These are phyloP conservation scores for Actinomucor elegans DNA, from an alignment of 371 early-diverging fungal genomes.

Conservation along the genomic window DNA sequence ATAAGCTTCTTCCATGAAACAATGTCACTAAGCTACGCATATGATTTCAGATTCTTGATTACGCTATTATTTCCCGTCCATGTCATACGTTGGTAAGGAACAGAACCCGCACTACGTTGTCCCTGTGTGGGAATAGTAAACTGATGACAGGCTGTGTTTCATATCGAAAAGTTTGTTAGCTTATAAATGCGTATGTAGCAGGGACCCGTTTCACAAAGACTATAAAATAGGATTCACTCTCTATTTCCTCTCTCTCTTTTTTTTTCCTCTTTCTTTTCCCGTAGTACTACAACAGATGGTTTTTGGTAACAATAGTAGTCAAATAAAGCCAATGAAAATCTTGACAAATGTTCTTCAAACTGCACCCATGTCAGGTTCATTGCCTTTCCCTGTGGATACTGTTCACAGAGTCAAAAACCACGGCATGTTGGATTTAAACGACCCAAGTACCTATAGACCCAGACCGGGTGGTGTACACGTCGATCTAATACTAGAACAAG, in stretches of 20 bases:
- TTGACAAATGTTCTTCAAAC: background rate
- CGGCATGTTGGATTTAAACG: constrained; percentile 1
- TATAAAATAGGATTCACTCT: background rate
- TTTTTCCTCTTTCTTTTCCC: background rate
- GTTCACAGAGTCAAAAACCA: background rate
- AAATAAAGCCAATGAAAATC: background rate
- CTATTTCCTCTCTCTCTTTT: background rate
- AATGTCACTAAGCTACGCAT: no score
- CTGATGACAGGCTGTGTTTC: constrained; percentile 3
- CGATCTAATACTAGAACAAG: constrained; percentile 14
- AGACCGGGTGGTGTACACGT: constrained; percentile 9
- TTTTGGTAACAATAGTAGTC: background rate
- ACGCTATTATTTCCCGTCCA: no score
- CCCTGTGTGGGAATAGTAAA: no score
- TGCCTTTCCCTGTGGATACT: constrained; percentile 7
- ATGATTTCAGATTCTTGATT: no score
- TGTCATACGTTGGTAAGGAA: no score
- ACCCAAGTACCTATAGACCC: constrained; percentile 8
- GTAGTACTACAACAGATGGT: background rate
- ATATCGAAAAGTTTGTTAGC: no score
- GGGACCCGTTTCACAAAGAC: constrained; percentile 4
- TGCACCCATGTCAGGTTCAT: constrained; percentile 3
- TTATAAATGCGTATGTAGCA: background rate
- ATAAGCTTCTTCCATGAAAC: no score
- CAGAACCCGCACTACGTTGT: no score